These are phyloP conservation scores for Ceratobasidium sp. DNA, from an alignment of 1,284 basidiomycete genomes.

Conservation along the genomic window DNA sequence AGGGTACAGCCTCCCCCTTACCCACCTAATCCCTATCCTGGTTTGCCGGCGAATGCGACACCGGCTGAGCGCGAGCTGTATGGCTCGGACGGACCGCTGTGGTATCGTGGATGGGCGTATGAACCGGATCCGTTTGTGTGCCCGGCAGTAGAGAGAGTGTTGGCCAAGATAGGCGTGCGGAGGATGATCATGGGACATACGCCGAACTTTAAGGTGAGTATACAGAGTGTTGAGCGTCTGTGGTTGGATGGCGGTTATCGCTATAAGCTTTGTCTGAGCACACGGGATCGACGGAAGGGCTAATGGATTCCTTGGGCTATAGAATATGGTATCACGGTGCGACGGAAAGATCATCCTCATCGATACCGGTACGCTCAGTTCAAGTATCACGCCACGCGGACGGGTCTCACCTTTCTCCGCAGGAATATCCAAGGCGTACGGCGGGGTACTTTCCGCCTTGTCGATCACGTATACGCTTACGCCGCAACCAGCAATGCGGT, in stretches of 20 bases:
- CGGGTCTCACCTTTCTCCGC: neutral
- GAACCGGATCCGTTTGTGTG: conserved; percentile 79
- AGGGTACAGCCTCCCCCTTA: conserved; percentile 78
- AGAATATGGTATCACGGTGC: conserved; percentile 86
- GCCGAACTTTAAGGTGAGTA: conserved; percentile 80
- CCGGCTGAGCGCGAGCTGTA: conserved; percentile 79
- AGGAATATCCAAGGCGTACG: conserved; percentile 94
- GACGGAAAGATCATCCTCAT: conserved; percentile 91
- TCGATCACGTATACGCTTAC: conserved; percentile 85
- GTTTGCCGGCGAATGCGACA: conserved; percentile 76
- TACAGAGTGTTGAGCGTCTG: neutral
- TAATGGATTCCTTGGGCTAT: conserved; percentile 24
- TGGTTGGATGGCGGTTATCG: neutral
- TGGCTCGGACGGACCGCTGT: conserved; percentile 81
- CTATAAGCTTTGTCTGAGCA: neutral
- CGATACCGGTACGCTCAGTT: conserved; percentile 72
- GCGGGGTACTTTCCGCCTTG: conserved; percentile 88
- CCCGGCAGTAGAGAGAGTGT: conserved; percentile 74
- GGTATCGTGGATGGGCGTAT: conserved; percentile 92
- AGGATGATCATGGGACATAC: conserved; percentile 96
- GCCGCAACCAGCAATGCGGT: conserved; percentile 51
- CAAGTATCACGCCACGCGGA: neutral
- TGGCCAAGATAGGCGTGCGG: conserved; percentile 79
- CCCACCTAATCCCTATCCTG: conserved; percentile 83
- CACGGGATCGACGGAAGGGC: neutral